Evolutionary conservation across 305 asterid genomes (phyloP), one percentile per base, ranked within the genome.

Genomic region (Rubia tinctorum): DNA sequence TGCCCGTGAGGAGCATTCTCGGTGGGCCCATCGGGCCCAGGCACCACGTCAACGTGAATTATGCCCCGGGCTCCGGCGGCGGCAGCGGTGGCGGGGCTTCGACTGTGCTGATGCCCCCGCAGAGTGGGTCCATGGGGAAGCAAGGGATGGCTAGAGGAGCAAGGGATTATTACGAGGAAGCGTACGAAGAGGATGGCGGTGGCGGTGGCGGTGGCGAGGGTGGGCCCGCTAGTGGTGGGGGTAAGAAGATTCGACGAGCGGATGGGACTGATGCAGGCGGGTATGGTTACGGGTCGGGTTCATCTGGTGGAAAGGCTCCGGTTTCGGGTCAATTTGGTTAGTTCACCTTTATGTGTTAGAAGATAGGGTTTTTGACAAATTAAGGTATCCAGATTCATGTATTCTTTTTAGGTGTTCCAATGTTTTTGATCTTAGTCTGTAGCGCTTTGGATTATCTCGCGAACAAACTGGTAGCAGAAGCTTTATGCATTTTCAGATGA

Each of bases 1-100:
- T 95, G 70, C 99, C 99, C 4, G 91, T 92, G n/a, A 79, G 97
- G 88, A 89, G 97, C 80, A 90, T 90, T 73, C 87, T 92, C 25
- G 98, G 97, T 9, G 98, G 96, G 17, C 88, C 93, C 0, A 84
- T 87, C 39, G 96, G 87, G 39, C 91, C 94, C 7, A 82, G 97
- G 78, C 92, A 90, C 73, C 89, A 84, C 60, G 64, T 67, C 47
- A 80, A 20, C 74, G 67, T 58, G 39, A 81, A 78, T 80, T 83
- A 86, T 72, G 85, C 81, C 45, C 76, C 78, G 12, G 75, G 53
- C 53, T 45, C 79, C 14, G 45, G 71, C 7, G 76, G 45, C 3
- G 63, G 60, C 76, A 0, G 69, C 79, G 10, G 44, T 79, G 27
- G 45, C 76, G 66, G 22, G 65, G 65, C 73, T 66, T 51, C 77